Percentiles rank a stretch among this genome's conserved stretches.
phyloP scores from a whole-genome alignment of 2,329 filamentous ascomycete genomes.

The Aspergillus fischeri region DNA sequence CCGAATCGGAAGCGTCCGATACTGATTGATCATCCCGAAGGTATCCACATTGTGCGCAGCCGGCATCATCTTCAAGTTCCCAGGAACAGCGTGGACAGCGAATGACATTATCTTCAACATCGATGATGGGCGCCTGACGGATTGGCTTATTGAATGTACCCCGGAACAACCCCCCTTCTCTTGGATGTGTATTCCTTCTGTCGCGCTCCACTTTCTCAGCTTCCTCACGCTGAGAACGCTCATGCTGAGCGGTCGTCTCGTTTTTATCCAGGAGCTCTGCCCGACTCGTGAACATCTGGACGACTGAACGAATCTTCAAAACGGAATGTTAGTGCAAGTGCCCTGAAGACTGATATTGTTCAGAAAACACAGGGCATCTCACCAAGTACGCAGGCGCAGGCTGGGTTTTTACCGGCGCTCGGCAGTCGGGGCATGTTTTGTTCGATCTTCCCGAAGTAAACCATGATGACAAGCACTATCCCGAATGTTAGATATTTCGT shows the following conservation, averaged over 20 bases:
- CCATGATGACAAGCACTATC: conserved; percentile 55
- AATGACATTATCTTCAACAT: conserved; percentile 57
- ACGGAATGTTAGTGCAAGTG: conserved; percentile 5
- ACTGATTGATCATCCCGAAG: conserved; percentile 43
- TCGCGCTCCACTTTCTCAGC: conserved; percentile 57
- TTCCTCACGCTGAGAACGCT: conserved; percentile 55
- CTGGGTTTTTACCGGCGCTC: conserved; percentile 53
- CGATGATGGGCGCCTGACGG: conserved; percentile 43
- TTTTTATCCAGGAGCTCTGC: conserved; percentile 59
- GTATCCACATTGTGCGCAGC: conserved; percentile 54
- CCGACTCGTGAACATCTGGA: conserved; percentile 58
- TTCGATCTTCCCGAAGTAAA: conserved; percentile 51
- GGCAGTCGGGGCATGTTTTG: conserved; percentile 67
- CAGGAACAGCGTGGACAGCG: conserved; percentile 60
- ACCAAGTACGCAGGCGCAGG: conserved; percentile 64
- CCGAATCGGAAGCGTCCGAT: conserved; percentile 33
- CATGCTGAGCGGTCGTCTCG: conserved; percentile 61
- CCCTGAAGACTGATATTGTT: neutral
- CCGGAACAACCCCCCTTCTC: conserved; percentile 58
- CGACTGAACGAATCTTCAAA: conserved; percentile 58
- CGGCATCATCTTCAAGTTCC: conserved; percentile 58
- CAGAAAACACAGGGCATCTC: conserved; percentile 16
- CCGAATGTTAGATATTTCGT: conserved; percentile 19
- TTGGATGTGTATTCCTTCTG: conserved; percentile 49
- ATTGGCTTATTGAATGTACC: conserved; percentile 49